Evolutionary conservation across 495 filamentous ascomycete species (phyloP), one percentile per base, ranked within the genome.

Genomic region (Aspergillus incahuasiensis): DNA sequence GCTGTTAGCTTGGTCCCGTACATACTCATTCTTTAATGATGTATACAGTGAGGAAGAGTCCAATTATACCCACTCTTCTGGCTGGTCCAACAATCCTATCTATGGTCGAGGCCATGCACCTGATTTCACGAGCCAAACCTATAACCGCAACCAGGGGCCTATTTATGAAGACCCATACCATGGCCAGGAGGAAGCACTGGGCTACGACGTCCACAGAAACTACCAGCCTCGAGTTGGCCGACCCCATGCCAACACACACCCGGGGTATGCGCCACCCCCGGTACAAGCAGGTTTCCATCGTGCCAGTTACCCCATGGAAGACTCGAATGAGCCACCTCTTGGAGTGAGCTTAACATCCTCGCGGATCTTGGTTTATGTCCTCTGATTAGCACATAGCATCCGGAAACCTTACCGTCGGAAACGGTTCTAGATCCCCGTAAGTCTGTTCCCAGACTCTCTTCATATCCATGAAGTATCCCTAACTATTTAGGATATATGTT

Each of bases 341-440:
- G 48, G 34, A 38, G 48, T 50, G 25, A 39, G 34, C 48, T 19
- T 12, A n/a, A 21, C 18, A 2, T 15, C 11, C 32, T 22, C 19
- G 21, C 18, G 34, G 15, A 7, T 11, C 35, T 24, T 30, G 7
- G 9, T 25, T 6, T 3, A 20, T n/a, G 20, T 16, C 13, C 12
- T 22, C 34, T 39, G 20, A 50, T 28, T 1, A 13, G 19, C 9
- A 20, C 24, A n/a, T 20, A 50, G 48, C 48, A 50, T 24, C 48
- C 48, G 22, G 2, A 1, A 2, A 13, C 11, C 12, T 2, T 50
- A 13, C 22, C 48, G 15, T n/a, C 34, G 3, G 16, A 50, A 24
- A 6, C 25, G 8, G 28, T 13, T 4, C 28, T 56, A 15, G 54
- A 56, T 44, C 54, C 24, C 7, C 54, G 54, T 56, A 22, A 44